These are phyloP conservation scores for Blastobotrys arbuscula DNA, from an alignment of 1,139 yeast genomes.

Conservation along the genomic window DNA sequence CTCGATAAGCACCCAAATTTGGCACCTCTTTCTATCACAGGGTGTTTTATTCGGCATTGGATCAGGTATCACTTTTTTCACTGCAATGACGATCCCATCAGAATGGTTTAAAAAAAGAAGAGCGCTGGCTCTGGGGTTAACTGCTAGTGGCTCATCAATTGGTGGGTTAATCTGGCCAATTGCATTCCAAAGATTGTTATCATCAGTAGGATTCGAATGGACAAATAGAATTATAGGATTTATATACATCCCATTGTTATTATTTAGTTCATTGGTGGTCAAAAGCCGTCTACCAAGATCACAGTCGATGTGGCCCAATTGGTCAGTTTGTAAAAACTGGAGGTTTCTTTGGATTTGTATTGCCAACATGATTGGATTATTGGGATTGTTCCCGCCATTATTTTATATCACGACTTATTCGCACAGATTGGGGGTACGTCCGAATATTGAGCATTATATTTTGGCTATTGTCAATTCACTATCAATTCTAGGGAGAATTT, in stretches of 20 bases:
- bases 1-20: conserved; percentile 45
- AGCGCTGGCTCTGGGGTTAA: conserved; percentile 53
- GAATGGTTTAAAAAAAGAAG: conserved; percentile 53
- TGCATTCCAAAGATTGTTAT: conserved; percentile 35
- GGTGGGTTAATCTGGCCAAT: conserved; percentile 58
- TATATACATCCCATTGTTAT: conserved; percentile 38
- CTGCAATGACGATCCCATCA: conserved; percentile 25
- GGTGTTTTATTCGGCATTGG: conserved; percentile 53
- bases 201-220: conserved; percentile 46
- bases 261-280: conserved; percentile 33
- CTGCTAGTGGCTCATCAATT: conserved; percentile 55
- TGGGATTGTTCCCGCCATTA: conserved; percentile 38
- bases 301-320: conserved; percentile 16
- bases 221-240: conserved; percentile 47
- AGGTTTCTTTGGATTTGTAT: conserved; percentile 20
- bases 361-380: conserved; percentile 29
- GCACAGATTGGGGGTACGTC: conserved; percentile 30
- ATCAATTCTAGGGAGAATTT: conserved; percentile 46
- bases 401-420: conserved; percentile 39
- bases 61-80: conserved; percentile 26
- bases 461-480: conserved; percentile 48
- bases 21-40: conserved; percentile 52
- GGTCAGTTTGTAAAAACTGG: conserved; percentile 21
- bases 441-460: conserved; percentile 23
- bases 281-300: conserved; percentile 26